These are phyloP conservation scores for Gossypium lobatum DNA, from an alignment of 441 rosid species.

Conservation along the genomic window DNA sequence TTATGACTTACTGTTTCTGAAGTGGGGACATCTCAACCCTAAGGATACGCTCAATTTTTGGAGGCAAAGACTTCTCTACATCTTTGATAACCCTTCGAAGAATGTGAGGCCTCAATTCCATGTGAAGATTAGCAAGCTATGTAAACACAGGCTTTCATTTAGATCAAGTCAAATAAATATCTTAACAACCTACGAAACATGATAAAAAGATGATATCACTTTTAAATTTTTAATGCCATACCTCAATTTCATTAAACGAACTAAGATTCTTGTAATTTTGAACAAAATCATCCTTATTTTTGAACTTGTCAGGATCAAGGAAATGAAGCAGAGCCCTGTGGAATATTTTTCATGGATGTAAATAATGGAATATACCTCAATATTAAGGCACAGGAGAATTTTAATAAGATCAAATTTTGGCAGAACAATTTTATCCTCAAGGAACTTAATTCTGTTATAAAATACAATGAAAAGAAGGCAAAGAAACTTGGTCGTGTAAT, in stretches of 20 bases:
- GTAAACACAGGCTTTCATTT: conserved; percentile 21
- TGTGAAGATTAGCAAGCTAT: conserved; percentile 97
- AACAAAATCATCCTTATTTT: conserved; percentile 89
- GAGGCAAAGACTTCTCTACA: conserved; percentile 98
- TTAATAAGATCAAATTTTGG: background rate
- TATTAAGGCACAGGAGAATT: background rate
- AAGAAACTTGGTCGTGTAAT: background rate
- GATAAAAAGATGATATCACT: conserved; percentile 5
- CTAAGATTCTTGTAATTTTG: conserved; percentile 98
- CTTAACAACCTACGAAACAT: conserved; percentile 5
- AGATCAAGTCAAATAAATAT: conserved; percentile 14
- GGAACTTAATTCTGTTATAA: background rate
- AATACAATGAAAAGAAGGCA: background rate
- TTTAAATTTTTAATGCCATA: conserved; percentile 21
- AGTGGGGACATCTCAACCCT: conserved; percentile 99
- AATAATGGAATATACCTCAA: background rate
- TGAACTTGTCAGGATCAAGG: conserved; percentile 91
- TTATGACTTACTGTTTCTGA: conserved; percentile 77
- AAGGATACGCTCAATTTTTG: conserved; percentile 96
- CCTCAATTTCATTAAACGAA: conserved; percentile 96
- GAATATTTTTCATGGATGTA: background rate
- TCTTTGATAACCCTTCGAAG: conserved; percentile 98
- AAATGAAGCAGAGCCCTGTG: conserved; percentile 98
- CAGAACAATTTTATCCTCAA: background rate
- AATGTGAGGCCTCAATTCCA: conserved; percentile 98